Conservation (phyloP, 495 filamentous ascomycete genomes). For the Terfezia boudieri region DNA sequence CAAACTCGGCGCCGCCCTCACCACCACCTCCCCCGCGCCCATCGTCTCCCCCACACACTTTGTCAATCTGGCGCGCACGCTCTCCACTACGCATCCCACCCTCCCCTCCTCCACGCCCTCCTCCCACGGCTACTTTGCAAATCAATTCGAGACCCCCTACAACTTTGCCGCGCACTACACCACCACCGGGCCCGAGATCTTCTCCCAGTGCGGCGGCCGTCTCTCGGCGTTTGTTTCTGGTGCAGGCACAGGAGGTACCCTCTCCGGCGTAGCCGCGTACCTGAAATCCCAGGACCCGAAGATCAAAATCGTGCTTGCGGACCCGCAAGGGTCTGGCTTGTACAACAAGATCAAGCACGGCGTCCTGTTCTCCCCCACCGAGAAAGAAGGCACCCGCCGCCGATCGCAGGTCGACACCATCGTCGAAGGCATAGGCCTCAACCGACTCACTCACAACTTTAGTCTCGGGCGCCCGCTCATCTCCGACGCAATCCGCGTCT, state of each 20-base stretch:
- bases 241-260: conserved; percentile 88
- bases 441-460: conserved; percentile 76
- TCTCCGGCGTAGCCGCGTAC: conserved; percentile 63
- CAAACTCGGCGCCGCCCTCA: conserved; percentile 74
- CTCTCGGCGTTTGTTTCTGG: conserved; percentile 85
- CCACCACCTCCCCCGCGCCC: conserved; percentile 70
- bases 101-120: conserved; percentile 23
- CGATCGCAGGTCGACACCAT: conserved; percentile 85
- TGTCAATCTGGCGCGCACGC: conserved; percentile 71
- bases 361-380: conserved; percentile 81
- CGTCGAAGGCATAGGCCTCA: conserved; percentile 90
- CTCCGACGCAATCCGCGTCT: conserved; percentile 75
- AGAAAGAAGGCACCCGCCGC: conserved; percentile 71
- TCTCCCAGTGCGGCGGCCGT: conserved; percentile 45
- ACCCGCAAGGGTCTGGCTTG: conserved; percentile 82
- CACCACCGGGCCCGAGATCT: conserved; percentile 79
- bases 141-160: conserved; percentile 80
- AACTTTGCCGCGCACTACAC: conserved; percentile 72
- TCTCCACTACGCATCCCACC: conserved; percentile 41
- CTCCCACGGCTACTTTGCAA: conserved; percentile 61
- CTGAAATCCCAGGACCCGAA: conserved; percentile 46
- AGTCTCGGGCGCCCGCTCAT: conserved; percentile 64
- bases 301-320: conserved; percentile 61
- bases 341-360: conserved; percentile 80
- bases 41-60: conserved; percentile 83